Base-by-base conservation (phyloP, 768 basidiomycete genomes). In the Mycena vitilis region DNA sequence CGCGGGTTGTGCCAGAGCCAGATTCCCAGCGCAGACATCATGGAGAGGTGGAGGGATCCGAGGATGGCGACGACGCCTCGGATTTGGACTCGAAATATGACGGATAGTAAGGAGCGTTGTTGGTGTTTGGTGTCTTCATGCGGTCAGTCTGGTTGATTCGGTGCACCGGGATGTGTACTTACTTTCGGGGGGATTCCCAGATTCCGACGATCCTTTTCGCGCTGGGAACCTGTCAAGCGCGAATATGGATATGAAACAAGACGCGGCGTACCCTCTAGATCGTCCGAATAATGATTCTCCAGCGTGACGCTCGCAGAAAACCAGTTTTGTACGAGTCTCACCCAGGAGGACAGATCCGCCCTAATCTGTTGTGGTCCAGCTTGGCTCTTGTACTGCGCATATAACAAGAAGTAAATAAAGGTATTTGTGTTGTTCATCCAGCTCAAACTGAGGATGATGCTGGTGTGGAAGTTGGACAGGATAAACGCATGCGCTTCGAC, bases 371-470 rank as follows among this genome's bases (percentile, higher is more conserved):
- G 6, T 16, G 15, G 16, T 22, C 59, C 59, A 12, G 34, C 9
- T 23, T 59, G 57, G 13, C 57, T 59, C n/a, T 59, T 59, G 57
- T 34, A 44, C 42, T 59, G 56, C 42, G 42, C 11, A 23, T 57
- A 57, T 2, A 57, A 38, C 7, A 57, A 20, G 42, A 57, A 57
- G 40, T 42, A 45, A 20, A 45, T 45, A 7, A 45, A 45, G 6
- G 44, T 45, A 45, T 45, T 45, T 16, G 44, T 45, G 16, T 45
- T 45, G 44, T 45, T 45, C 15, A 45, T 15, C 44, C 44, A 45
- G 44, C 44, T 57, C 37, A 58, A 13, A 47, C 23, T 20, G 42
- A 58, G 57, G 23, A 58, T 22, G 16, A 58, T 58, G 40, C 16
- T 42, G 4, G 57, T 42, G 20, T 58, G 42, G n/a, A 45, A 58